Conservation (phyloP, 2,329 filamentous ascomycete species). For the Cladosporium oxysporum region DNA sequence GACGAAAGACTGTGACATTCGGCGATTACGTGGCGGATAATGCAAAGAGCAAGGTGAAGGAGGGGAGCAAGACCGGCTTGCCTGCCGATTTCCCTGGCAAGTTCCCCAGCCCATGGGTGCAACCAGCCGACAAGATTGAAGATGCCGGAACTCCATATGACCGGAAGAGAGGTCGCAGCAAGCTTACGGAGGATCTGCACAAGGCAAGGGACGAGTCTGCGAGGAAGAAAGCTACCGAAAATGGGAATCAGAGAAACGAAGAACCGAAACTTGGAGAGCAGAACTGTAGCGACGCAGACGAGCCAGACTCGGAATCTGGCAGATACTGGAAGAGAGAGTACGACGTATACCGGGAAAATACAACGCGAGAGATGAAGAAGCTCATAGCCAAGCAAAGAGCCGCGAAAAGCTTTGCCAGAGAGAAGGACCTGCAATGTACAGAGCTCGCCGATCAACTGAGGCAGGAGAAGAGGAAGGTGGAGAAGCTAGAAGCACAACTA, state of each 20-base stretch:
- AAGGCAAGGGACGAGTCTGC: constrained; percentile 45
- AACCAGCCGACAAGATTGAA: constrained; percentile 39
- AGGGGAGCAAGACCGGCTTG: constrained; percentile 44
- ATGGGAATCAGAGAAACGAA: neutral
- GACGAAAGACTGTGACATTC: constrained; percentile 63
- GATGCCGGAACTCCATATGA: constrained; percentile 33
- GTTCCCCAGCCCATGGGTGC: constrained; percentile 53
- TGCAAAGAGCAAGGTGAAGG: constrained; percentile 49
- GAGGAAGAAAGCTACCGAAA: constrained; percentile 25
- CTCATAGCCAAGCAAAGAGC: constrained; percentile 77
- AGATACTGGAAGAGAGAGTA: constrained; percentile 81
- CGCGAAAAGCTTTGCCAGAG: constrained; percentile 75
- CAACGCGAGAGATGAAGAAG: constrained; percentile 72
- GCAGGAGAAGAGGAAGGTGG: constrained; percentile 67
- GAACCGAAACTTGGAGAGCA: neutral
- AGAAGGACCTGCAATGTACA: constrained; percentile 72
- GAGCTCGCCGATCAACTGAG: constrained; percentile 66
- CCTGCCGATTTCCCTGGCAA: constrained; percentile 51
- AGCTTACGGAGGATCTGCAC: constrained; percentile 48
- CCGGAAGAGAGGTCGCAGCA: constrained; percentile 38
- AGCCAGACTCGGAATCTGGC: constrained; percentile 73
- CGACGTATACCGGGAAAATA: constrained; percentile 70
- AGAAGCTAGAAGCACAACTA: constrained; percentile 60
- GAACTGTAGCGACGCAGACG: constrained; percentile 31
- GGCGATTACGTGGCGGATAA: constrained; percentile 59